These are phyloP conservation scores for Sphaerulina musiva DNA, from an alignment of 2,329 filamentous ascomycete species.

Conservation along the genomic window DNA sequence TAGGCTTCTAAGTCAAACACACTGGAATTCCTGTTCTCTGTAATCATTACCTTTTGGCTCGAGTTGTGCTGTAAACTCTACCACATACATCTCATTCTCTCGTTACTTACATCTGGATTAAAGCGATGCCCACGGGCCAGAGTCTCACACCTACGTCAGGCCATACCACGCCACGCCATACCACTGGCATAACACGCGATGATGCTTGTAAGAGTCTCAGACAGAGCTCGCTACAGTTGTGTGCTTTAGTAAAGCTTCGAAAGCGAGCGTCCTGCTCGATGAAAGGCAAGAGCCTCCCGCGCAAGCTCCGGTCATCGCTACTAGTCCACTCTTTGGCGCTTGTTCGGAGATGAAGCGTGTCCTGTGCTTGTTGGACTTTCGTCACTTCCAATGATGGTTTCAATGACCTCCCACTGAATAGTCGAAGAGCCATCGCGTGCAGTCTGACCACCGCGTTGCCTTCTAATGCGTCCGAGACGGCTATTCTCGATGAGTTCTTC, in stretches of 20 bases:
- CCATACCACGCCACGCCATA: background rate
- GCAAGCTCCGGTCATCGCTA: background rate
- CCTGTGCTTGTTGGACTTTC: slow-evolving; percentile 11
- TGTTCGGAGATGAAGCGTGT: slow-evolving; percentile 7
- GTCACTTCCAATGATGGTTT: slow-evolving; percentile 43
- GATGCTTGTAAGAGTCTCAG: too few species aligned
- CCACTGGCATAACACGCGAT: background rate
- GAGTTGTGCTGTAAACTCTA: background rate
- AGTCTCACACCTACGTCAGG: background rate
- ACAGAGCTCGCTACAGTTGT: background rate
- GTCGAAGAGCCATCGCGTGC: slow-evolving; percentile 58
- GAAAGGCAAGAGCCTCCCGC: background rate
- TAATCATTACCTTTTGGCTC: background rate
- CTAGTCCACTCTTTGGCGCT: slow-evolving; percentile 20
- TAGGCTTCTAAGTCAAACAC: background rate
- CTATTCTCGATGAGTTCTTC: slow-evolving; percentile 74
- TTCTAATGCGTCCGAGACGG: slow-evolving; percentile 60
- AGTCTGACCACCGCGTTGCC: slow-evolving; percentile 53
- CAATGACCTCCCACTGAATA: slow-evolving; percentile 78
- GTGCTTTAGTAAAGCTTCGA: background rate
- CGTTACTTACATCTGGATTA: background rate
- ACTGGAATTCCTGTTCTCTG: background rate
- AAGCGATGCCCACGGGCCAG: background rate
- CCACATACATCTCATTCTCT: background rate
- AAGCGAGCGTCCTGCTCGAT: background rate